Percentiles rank a stretch among this genome's conserved stretches.
Conservation (phyloP, 345 rosid genomes). For the Microcos paniculata region DNA sequence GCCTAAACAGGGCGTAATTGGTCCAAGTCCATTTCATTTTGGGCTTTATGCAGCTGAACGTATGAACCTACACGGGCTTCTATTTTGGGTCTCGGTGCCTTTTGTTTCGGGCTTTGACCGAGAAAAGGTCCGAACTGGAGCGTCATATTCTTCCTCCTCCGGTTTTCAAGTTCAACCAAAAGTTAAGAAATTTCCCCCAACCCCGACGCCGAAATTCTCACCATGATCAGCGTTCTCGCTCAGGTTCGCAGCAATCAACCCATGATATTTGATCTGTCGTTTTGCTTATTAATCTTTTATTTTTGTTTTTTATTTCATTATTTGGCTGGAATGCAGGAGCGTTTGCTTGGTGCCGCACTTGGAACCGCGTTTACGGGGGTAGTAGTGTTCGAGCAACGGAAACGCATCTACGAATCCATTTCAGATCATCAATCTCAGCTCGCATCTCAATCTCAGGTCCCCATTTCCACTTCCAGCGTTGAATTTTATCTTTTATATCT, state of each 20-base stretch:
- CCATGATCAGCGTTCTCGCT: constrained; percentile 69
- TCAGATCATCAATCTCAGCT: constrained; percentile 33
- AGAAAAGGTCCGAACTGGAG: background rate
- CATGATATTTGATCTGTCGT: background rate
- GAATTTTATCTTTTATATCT: background rate
- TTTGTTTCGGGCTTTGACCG: background rate
- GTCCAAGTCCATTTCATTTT: background rate
- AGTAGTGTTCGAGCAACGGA: constrained; percentile 70
- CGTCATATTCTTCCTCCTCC: background rate
- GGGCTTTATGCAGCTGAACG: background rate
- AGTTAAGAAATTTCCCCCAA: background rate
- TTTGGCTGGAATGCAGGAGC: constrained; percentile 49
- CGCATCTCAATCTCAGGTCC: constrained; percentile 53
- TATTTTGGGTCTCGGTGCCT: background rate
- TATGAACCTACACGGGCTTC: background rate
- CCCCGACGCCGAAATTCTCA: background rate
- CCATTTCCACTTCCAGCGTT: background rate
- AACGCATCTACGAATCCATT: constrained; percentile 56
- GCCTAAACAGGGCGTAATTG: too few species aligned
- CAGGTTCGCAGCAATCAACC: constrained; percentile 33
- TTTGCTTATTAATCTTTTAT: background rate
- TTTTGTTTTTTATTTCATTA: background rate
- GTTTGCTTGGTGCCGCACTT: constrained; percentile 73
- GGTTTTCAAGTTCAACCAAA: background rate
- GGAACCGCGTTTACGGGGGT: constrained; percentile 60